Percentiles rank a stretch among this genome's conserved stretches.
These are phyloP conservation scores for Monilinia laxa DNA, from an alignment of 2,329 filamentous ascomycete genomes.

Conservation along the genomic window DNA sequence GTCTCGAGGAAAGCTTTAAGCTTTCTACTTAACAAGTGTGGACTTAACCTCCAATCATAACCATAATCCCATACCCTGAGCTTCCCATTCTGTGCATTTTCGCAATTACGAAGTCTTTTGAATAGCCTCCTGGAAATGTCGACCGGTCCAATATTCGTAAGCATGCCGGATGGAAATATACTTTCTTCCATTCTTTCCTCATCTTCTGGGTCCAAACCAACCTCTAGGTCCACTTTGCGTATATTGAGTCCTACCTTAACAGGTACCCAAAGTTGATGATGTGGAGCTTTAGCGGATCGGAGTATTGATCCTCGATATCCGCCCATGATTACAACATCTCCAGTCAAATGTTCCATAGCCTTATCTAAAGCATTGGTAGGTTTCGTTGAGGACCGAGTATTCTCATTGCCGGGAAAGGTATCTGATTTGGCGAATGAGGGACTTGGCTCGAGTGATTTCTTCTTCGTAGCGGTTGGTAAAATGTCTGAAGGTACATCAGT, in stretches of 20 bases:
- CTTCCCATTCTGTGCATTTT: slow-evolving; percentile 69
- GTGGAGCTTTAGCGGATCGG: slow-evolving; percentile 74
- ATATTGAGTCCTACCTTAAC: slow-evolving; percentile 91
- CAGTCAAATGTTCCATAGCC: slow-evolving; percentile 68
- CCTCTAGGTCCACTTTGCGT: slow-evolving; percentile 85
- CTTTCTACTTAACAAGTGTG: slow-evolving; percentile 68
- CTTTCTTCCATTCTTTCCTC: slow-evolving; percentile 79
- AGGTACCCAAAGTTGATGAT: slow-evolving; percentile 90
- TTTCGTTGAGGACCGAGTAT: slow-evolving; percentile 19
- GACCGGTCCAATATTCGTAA: slow-evolving; percentile 88
- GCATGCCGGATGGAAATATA: slow-evolving; percentile 84
- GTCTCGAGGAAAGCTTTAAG: slow-evolving; percentile 72
- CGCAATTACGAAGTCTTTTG: slow-evolving; percentile 70
- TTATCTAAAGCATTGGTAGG: slow-evolving; percentile 43
- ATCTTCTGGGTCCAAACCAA: slow-evolving; percentile 77
- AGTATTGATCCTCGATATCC: slow-evolving; percentile 91
- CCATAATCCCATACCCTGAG: slow-evolving; percentile 86
- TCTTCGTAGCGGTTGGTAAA: slow-evolving; percentile 33
- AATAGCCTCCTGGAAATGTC: slow-evolving; percentile 84
- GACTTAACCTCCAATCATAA: slow-evolving; percentile 91
- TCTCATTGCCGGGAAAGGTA: slow-evolving; percentile 27
- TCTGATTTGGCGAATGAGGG: slow-evolving; percentile 28
- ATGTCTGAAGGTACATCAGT: slow-evolving; percentile 37
- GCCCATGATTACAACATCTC: slow-evolving; percentile 84
- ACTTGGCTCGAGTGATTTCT: slow-evolving; percentile 26